phyloP scores from a whole-genome alignment of 805 yeast species.

The Spathaspora arborariae region DNA sequence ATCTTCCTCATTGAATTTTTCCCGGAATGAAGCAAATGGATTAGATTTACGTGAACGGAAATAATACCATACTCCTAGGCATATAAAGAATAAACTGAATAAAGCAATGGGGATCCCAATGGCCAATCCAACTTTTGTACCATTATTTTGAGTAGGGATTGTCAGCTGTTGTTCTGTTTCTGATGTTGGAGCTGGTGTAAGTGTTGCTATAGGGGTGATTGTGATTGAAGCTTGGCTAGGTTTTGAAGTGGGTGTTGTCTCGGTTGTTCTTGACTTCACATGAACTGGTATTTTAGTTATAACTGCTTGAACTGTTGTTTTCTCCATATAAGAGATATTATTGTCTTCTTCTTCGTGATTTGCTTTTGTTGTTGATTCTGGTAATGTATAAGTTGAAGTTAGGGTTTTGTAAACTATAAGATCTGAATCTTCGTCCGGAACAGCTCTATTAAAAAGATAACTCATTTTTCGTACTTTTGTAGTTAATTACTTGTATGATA shows the following conservation, averaged over 20 bases:
- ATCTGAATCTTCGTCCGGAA: conserved; percentile 1
- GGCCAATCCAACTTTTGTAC: conserved; percentile 25
- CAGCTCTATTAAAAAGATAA: neutral
- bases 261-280: neutral
- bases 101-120: conserved; percentile 30
- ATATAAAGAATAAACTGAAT: conserved; percentile 19
- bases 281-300: neutral
- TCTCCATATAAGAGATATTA: neutral
- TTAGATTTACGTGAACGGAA: conserved; percentile 13
- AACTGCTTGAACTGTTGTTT: neutral
- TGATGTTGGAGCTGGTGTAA: neutral
- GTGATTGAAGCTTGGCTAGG: neutral
- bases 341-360: neutral
- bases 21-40: neutral
- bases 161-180: neutral
- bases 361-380: neutral
- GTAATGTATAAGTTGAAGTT: conserved; percentile 9
- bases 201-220: neutral
- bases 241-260: neutral
- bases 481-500: no score
- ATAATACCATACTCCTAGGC: conserved; percentile 17
- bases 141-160: conserved; percentile 1
- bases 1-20: conserved; percentile 4
- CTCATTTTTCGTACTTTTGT: no score
- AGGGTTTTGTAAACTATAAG: conserved; percentile 8